Evolutionary conservation across 768 basidiomycete species (phyloP).

Genomic region (Tremella fuciformis): DNA sequence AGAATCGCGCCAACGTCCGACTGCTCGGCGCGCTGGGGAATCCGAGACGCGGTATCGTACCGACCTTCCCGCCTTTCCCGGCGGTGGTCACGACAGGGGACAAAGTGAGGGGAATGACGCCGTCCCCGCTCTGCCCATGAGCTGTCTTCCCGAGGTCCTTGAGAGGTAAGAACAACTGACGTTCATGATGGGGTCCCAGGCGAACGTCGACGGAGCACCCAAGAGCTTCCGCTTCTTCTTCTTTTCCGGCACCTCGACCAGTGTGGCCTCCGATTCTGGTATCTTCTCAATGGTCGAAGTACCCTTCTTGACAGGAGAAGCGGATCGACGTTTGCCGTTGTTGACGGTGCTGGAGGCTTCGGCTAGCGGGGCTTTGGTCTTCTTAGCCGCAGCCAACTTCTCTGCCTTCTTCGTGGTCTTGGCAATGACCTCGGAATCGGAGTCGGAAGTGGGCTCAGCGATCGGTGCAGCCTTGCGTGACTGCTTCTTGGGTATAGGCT

Average conservation of each 20-base stretch:
- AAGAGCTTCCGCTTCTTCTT: constrained; percentile 45
- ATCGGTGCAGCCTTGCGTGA: constrained; percentile 20
- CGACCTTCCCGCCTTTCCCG: constrained; percentile 19
- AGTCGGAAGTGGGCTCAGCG: constrained; percentile 1
- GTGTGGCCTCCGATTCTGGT: constrained; percentile 8
- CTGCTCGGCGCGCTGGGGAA: constrained; percentile 18
- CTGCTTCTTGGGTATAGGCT: constrained; percentile 20
- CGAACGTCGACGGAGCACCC: constrained; percentile 32
- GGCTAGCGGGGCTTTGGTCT: constrained; percentile 12
- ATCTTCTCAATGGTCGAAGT: constrained; percentile 3
- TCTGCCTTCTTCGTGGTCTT: constrained; percentile 8
- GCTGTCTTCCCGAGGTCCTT: background rate
- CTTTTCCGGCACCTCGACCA: constrained; percentile 26
- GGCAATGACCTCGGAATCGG: constrained; percentile 9
- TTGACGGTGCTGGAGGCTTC: constrained; percentile 15
- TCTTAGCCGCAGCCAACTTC: constrained; percentile 21
- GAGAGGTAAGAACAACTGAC: constrained; percentile 25
- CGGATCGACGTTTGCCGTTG: constrained; percentile 4
- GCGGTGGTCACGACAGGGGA: constrained; percentile 34
- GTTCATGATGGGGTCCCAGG: constrained; percentile 42
- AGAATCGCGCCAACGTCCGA: background rate
- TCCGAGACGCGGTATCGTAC: constrained; percentile 38
- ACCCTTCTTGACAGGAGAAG: constrained; percentile 12
- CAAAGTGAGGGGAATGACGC: constrained; percentile 36
- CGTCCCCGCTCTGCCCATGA: constrained; percentile 39